Evolutionary conservation across 2,329 filamentous ascomycete species (phyloP).

Genomic region (Pestalotiopsis sp.): DNA sequence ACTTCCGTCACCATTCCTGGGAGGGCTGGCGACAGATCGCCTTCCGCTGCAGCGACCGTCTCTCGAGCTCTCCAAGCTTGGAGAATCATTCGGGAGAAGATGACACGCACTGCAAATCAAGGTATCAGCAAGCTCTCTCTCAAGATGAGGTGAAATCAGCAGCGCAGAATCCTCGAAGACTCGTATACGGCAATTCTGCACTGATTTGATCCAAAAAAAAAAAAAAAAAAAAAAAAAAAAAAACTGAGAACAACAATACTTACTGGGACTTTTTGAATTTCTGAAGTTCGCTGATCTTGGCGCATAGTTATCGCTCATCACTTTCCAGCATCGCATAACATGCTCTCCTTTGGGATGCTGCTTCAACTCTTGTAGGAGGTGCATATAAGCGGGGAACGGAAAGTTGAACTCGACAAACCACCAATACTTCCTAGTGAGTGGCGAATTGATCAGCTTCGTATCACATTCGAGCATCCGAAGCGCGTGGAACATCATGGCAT

Average conservation of each 20-base stretch:
- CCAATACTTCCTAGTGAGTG: conserved; percentile 33
- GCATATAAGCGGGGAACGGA: conserved; percentile 43
- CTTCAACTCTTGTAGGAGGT: conserved; percentile 38
- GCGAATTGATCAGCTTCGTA: conserved; percentile 33
- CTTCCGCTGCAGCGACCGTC: not conserved
- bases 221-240: too few species aligned
- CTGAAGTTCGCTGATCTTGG: conserved; percentile 28
- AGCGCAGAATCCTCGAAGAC: too few species aligned
- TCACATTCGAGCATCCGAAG: conserved; percentile 40
- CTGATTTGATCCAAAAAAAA: too few species aligned
- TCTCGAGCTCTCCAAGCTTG: conserved; percentile 11
- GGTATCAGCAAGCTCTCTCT: not conserved
- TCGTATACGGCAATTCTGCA: too few species aligned
- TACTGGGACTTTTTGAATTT: not conserved
- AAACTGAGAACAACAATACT: not conserved
- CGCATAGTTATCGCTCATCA: conserved; percentile 48
- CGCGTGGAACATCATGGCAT: conserved; percentile 33
- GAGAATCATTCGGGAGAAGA: conserved; percentile 7
- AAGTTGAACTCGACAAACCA: conserved; percentile 43
- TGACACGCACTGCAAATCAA: not conserved
- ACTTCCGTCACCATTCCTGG: not conserved
- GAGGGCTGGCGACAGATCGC: not conserved
- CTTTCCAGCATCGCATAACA: conserved; percentile 42
- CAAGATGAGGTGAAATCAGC: too few species aligned
- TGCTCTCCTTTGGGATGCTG: conserved; percentile 22